Percentiles rank a stretch among this genome's conserved stretches.
phyloP scores from a whole-genome alignment of 2,329 filamentous ascomycete species.

The Endoconidiophora laricicola region DNA sequence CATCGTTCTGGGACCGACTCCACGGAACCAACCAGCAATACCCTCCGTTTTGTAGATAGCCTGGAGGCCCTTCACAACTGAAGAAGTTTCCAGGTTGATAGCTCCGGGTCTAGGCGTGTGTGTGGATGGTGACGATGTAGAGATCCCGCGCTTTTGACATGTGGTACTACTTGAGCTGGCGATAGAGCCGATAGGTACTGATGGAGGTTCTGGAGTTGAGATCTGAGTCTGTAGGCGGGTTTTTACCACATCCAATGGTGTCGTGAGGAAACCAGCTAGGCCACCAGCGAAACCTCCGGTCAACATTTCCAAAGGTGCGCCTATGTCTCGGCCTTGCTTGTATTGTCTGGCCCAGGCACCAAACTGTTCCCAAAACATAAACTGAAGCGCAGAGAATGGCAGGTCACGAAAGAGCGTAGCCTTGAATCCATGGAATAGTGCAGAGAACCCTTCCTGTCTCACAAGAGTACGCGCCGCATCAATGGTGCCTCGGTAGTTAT shows the following conservation, averaged over 20 bases:
- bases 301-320: slow-evolving; percentile 65
- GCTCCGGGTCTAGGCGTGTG: slow-evolving; percentile 65
- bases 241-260: slow-evolving; percentile 93
- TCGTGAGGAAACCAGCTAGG: slow-evolving; percentile 84
- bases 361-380: slow-evolving; percentile 96
- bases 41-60: slow-evolving; percentile 88
- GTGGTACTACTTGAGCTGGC: slow-evolving; percentile 12
- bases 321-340: slow-evolving; percentile 69
- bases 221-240: slow-evolving; percentile 91
- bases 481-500: slow-evolving; percentile 78
- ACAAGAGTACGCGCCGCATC: slow-evolving; percentile 79
- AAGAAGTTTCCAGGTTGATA: slow-evolving; percentile 71
- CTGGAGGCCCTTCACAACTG: slow-evolving; percentile 65
- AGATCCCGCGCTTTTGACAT: slow-evolving; percentile 56
- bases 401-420: slow-evolving; percentile 88
- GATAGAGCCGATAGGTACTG: slow-evolving; percentile 13
- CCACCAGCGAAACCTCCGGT: slow-evolving; percentile 84
- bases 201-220: slow-evolving; percentile 21
- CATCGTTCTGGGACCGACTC: slow-evolving; percentile 78
- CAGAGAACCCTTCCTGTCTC: slow-evolving; percentile 61
- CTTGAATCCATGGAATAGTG: slow-evolving; percentile 93
- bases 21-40: slow-evolving; percentile 77
- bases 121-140: slow-evolving; percentile 77
- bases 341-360: slow-evolving; percentile 65
- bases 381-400: slow-evolving; percentile 89